Evolutionary conservation across 208 protist species (phyloP), one percentile per base, ranked within the genome.

Genomic region (Naegleria lovaniensis): DNA sequence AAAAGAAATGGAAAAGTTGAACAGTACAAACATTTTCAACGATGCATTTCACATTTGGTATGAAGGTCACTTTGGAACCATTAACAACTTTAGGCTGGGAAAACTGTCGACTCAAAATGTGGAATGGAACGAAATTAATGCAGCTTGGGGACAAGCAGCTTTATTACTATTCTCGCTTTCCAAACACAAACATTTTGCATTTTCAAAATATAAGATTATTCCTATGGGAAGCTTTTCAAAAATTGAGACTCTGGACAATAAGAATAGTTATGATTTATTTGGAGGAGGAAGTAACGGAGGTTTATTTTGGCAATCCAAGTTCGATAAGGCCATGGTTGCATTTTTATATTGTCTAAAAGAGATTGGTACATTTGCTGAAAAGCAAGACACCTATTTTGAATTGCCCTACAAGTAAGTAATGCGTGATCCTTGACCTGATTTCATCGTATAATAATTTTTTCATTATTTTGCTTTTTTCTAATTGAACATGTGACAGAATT

Each of bases 51-150:
- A 96, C 90, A 94, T 96, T 87, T 92, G 93, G 93, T 92, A 94
- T 59, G 94, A 94, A 52, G 92, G 93, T n/a, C 93, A 95, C 75
- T 97, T 96, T 92, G 95, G 93, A 22, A 97, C 94, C 0, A 97
- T 97, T 38, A 97, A 97, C 84, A 92, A 91, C 0, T 92, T 95
- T n/a, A 83, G 95, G 9, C 86, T 97, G 5, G 95, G 95, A 25
- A 90, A 92, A 7, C 83, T 96, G 33, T 92, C 92, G 5, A 90
- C 59, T 29, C 39, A 95, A 85, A 87, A 92, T 19, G 95, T 96
- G 2, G 92, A 94, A 33, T 96, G 94, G 94, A 92, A 94, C 36
- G 95, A 97, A 88, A 95, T 96, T 90, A 97, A 97, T 91, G 94
- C 95, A 2, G 95, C 94, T 16, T 96, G 94, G 94, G 95, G 95